Evolutionary conservation across 139 green algal genomes (phyloP).

Genomic region (Chlamydomonas asymmetrica): DNA sequence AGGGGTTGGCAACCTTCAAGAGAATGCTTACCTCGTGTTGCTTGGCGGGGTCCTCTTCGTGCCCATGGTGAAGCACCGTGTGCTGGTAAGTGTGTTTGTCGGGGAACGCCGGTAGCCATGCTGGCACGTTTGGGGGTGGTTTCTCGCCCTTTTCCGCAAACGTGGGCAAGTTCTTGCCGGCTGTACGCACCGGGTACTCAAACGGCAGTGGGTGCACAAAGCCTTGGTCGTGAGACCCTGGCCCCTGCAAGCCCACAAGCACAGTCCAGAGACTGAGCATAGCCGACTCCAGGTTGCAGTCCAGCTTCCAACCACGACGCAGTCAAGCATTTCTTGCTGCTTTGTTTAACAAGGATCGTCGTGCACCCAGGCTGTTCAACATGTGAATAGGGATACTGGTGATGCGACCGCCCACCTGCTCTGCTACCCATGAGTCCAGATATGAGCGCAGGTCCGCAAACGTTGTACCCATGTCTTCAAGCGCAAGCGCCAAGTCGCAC

Average conservation of each 20-base stretch:
- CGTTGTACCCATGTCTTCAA: conserved; percentile 74
- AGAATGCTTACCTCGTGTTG: conserved; percentile 52
- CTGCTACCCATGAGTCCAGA: conserved; percentile 16
- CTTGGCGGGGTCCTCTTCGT: conserved; percentile 50
- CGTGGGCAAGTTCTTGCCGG: conserved; percentile 41
- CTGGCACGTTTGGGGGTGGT: conserved; percentile 69
- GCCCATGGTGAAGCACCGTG: conserved; percentile 40
- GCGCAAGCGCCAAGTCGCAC: conserved; percentile 68
- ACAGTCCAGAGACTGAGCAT: too few species aligned
- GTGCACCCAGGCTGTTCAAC: too few species aligned
- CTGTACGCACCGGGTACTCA: conserved; percentile 58
- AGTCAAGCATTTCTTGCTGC: too few species aligned
- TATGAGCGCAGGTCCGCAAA: conserved; percentile 55
- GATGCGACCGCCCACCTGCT: conserved; percentile 4
- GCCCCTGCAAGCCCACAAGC: too few species aligned
- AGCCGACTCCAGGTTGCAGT: too few species aligned
- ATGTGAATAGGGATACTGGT: too few species aligned
- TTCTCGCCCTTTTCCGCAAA: conserved; percentile 63
- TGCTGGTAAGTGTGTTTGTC: conserved; percentile 82
- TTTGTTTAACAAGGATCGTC: too few species aligned
- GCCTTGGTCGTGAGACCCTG: conserved; percentile 45
- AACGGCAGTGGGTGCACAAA: conserved; percentile 68
- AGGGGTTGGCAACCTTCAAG: too few species aligned
- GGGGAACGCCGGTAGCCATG: conserved; percentile 84
- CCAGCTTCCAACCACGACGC: too few species aligned